Percentiles rank a stretch among this genome's conserved stretches.
phyloP scores from a whole-genome alignment of 2,329 filamentous ascomycete species.

The Calcarisporium arbuscula region DNA sequence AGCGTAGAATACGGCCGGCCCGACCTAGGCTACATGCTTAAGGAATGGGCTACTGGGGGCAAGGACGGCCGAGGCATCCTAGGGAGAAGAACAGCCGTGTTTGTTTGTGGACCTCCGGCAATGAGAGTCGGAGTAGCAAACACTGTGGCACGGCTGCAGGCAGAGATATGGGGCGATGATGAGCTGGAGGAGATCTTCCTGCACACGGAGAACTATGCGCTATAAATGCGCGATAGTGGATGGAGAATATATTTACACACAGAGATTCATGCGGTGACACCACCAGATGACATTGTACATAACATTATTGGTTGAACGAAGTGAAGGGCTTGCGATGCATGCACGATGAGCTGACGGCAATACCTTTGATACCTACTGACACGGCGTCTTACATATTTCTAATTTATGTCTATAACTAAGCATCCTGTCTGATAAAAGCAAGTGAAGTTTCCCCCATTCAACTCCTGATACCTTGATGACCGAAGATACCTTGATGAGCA shows the following conservation, averaged over 20 bases:
- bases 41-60: conserved; percentile 71
- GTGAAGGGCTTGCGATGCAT: no score
- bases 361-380: no score
- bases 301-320: no score
- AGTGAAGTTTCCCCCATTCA: no score
- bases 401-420: no score
- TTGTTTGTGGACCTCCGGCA: conserved; percentile 81
- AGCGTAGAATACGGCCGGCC: conserved; percentile 88
- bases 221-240: conserved; percentile 37
- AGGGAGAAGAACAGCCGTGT: conserved; percentile 77
- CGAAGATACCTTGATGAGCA: no score
- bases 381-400: no score
- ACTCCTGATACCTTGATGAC: no score
- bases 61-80: conserved; percentile 61
- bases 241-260: background rate
- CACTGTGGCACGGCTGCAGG: conserved; percentile 76
- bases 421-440: no score
- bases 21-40: conserved; percentile 80
- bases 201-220: conserved; percentile 91
- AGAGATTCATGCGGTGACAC: no score
- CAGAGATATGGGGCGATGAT: conserved; percentile 72
- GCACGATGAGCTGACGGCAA: no score
- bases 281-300: no score
- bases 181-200: conserved; percentile 84
- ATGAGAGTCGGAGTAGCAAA: conserved; percentile 88